phyloP scores from a whole-genome alignment of 257 asterid genomes.

The Solanum chmielewskii region DNA sequence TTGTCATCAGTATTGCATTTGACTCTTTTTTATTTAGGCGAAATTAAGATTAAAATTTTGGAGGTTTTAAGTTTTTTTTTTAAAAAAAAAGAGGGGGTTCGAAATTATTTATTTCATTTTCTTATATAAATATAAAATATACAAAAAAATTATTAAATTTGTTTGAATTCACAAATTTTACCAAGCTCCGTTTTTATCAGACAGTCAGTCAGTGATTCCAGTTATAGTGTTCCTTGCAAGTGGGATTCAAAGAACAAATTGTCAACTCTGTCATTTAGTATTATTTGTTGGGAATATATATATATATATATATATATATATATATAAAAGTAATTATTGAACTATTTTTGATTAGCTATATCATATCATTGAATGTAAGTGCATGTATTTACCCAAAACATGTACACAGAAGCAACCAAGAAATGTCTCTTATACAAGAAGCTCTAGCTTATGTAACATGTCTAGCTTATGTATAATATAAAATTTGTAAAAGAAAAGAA shows the following conservation, averaged over 20 bases:
- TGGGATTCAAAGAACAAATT: neutral
- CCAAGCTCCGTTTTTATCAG: neutral
- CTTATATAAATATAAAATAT: no score
- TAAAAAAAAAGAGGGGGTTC: rapidly evolving
- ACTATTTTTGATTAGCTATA: neutral
- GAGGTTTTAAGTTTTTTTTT: no score
- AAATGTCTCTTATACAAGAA: neutral
- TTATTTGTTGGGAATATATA: neutral
- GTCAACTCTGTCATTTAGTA: neutral
- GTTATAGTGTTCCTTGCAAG: neutral
- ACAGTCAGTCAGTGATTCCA: neutral
- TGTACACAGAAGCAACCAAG: neutral
- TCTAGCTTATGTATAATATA: neutral
- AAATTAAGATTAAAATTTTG: no score
- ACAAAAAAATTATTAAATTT: no score
- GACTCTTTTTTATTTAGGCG: neutral
- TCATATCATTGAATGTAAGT: neutral
- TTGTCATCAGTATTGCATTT: neutral
- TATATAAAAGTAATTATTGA: neutral
- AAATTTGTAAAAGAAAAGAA: no score
- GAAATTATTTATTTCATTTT: no score
- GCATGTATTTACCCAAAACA: neutral
- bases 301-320: neutral
- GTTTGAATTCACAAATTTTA: no score
- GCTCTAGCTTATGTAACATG: neutral